Evolutionary conservation across 306 rosid species (phyloP).

Genomic region (Vachellia collinsii): DNA sequence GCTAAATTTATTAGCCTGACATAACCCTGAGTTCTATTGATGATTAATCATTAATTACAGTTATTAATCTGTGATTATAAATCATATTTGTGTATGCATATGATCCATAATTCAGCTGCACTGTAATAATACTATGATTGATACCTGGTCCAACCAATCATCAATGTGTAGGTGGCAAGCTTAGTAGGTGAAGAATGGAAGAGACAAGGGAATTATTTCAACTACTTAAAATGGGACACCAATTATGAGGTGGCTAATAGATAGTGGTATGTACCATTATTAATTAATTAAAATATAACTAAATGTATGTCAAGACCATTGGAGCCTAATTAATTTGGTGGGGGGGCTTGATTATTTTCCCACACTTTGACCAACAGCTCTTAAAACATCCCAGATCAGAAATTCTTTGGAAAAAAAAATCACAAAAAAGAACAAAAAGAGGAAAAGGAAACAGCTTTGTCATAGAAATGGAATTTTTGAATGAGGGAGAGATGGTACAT

Average conservation of each 20-base stretch:
- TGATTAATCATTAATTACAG: no score
- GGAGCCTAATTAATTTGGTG: conserved; percentile 23
- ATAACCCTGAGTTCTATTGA: background rate
- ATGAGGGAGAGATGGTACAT: background rate
- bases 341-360: conserved; percentile 11
- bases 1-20: background rate
- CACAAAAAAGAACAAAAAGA: background rate
- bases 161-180: conserved; percentile 12
- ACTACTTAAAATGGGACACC: background rate
- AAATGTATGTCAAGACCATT: background rate
- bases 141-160: background rate
- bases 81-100: no score
- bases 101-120: background rate
- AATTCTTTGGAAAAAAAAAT: no score
- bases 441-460: background rate
- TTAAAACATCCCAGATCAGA: background rate
- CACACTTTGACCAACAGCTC: conserved; percentile 22
- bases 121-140: background rate
- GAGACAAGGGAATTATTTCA: conserved; percentile 1
- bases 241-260: background rate
- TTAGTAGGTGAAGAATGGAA: conserved; percentile 22
- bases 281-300: background rate
- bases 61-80: no score
- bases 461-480: background rate
- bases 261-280: background rate